A percentile compares a stretch with the other conserved stretches of the same genome.
These are phyloP conservation scores for Madurella mycetomatis DNA, from an alignment of 2,329 filamentous ascomycete species.

Conservation along the genomic window DNA sequence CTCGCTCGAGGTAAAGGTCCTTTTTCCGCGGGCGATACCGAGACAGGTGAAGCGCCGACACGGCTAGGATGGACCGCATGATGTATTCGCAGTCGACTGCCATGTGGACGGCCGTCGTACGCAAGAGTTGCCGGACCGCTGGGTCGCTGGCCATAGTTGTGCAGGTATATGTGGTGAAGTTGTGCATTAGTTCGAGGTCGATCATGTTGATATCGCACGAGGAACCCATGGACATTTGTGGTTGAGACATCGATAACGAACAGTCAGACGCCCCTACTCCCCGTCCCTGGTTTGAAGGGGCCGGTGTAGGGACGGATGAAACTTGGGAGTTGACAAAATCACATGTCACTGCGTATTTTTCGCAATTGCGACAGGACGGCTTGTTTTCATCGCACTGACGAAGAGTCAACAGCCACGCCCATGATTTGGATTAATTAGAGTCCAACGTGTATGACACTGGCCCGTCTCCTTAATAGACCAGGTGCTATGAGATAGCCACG, in stretches of 20 bases:
- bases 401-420: background rate
- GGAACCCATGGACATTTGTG: background rate
- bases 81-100: conserved; percentile 42
- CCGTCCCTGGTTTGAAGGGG: background rate
- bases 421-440: no score
- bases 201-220: conserved; percentile 30
- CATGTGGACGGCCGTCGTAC: conserved; percentile 40
- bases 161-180: conserved; percentile 44
- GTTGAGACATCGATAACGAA: background rate
- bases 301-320: background rate
- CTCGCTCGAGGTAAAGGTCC: conserved; percentile 31
- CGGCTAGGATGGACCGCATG: conserved; percentile 41
- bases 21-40: conserved; percentile 32
- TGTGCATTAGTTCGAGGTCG: conserved; percentile 48
- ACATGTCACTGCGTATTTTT: conserved; percentile 34
- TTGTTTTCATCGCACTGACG: conserved; percentile 34
- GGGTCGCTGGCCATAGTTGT: conserved; percentile 39
- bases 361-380: conserved; percentile 35
- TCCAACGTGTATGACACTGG: no score
- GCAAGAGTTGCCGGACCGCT: conserved; percentile 39
- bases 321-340: conserved; percentile 25
- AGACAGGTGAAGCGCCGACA: conserved; percentile 44
- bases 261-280: no score
- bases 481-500: background rate
- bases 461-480: no score